These are phyloP conservation scores for Candida verbasci DNA, from an alignment of 805 yeast species.

Conservation along the genomic window DNA sequence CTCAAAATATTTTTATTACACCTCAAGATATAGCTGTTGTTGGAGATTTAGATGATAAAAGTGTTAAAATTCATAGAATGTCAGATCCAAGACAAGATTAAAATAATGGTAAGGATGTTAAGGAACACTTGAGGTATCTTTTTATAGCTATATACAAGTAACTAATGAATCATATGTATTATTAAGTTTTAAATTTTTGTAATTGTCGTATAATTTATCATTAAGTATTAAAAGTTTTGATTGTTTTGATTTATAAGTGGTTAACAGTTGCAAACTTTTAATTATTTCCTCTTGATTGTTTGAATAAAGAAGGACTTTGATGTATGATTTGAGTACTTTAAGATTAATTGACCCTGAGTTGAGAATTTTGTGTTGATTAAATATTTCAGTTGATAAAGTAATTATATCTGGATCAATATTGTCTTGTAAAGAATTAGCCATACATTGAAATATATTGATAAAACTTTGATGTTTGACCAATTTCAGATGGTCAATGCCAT, in stretches of 20 bases:
- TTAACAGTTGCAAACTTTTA: background rate
- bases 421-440: background rate
- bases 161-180: constrained; percentile 1
- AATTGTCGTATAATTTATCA: background rate
- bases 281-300: background rate
- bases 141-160: constrained; percentile 6
- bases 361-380: background rate
- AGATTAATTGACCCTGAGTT: background rate
- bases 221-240: background rate
- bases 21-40: constrained; percentile 84
- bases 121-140: too few relatives aligned
- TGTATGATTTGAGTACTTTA: constrained; percentile 3
- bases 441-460: background rate
- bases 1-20: constrained; percentile 89
- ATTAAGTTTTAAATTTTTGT: background rate
- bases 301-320: background rate
- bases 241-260: background rate
- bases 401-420: background rate
- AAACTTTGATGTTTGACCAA: constrained; percentile 3
- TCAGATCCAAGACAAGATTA: constrained; percentile 27
- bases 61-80: constrained; percentile 64
- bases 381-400: background rate
- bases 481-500: background rate
- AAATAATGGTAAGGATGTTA: too few relatives aligned
- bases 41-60: constrained; percentile 49